phyloP scores from a whole-genome alignment of 305 asterid species.

The Andrographis paniculata region DNA sequence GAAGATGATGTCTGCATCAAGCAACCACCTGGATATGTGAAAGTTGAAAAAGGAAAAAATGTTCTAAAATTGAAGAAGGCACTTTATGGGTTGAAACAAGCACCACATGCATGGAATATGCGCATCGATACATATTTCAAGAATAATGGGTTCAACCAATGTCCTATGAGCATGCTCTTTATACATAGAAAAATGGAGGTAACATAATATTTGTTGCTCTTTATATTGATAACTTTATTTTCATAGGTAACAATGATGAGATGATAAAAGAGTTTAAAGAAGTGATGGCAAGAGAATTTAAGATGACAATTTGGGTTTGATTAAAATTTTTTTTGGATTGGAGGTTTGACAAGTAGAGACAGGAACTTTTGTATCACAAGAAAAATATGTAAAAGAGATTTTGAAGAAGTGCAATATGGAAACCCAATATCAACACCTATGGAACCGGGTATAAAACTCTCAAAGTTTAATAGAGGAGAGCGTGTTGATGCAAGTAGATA shows the following conservation, averaged over 20 bases:
- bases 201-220: not conserved
- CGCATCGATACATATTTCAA: not conserved
- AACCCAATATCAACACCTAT: not conserved
- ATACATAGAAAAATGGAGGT: not conserved
- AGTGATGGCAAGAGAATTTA: not conserved
- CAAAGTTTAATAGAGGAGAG: not conserved
- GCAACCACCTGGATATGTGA: not conserved
- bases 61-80: not conserved
- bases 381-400: not conserved
- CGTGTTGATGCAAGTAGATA: too few relatives aligned
- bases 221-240: not conserved
- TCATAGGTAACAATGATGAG: not conserved
- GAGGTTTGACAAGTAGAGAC: not conserved
- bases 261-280: not conserved
- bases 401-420: conserved; percentile 4
- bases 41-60: too few relatives aligned
- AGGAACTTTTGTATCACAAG: not conserved
- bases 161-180: not conserved
- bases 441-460: not conserved
- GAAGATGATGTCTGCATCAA: not conserved
- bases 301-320: not conserved
- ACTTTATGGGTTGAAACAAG: not conserved
- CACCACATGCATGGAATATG: not conserved
- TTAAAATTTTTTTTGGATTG: not conserved
- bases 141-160: not conserved